Percentiles rank a stretch among this genome's conserved stretches.
Evolutionary conservation across 768 basidiomycete genomes (phyloP).

Genomic region (Auricularia sp.): DNA sequence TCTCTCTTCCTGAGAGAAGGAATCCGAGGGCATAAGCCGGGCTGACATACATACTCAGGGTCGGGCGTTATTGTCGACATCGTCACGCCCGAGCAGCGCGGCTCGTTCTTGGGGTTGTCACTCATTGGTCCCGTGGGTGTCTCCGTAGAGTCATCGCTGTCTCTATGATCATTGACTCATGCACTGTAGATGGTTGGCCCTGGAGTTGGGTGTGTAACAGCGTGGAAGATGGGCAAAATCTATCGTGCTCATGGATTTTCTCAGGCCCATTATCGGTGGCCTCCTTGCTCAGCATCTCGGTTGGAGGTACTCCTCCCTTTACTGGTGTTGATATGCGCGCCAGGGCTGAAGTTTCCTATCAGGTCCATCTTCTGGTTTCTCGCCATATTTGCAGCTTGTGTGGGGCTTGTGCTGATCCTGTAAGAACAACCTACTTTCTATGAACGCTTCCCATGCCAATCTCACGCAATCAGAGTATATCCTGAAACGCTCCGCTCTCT

Average conservation of each 20-base stretch:
- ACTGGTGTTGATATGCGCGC: background rate
- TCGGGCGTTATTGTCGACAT: conserved; percentile 77
- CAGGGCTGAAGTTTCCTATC: conserved; percentile 1
- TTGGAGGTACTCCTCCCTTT: conserved; percentile 40
- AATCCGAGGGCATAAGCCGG: background rate
- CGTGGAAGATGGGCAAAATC: background rate
- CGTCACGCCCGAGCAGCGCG: conserved; percentile 59
- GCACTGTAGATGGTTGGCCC: background rate
- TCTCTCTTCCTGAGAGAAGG: background rate
- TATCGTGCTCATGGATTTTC: conserved; percentile 15
- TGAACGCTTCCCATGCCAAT: background rate
- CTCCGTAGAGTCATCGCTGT: background rate
- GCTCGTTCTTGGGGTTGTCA: conserved; percentile 65
- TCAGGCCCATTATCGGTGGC: conserved; percentile 45
- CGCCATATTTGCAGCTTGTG: conserved; percentile 36
- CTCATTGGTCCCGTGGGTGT: conserved; percentile 42
- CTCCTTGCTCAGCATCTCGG: conserved; percentile 47
- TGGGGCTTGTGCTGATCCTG: conserved; percentile 41
- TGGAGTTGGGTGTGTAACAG: background rate
- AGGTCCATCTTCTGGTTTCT: conserved; percentile 60
- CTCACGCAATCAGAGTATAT: conserved; percentile 21
- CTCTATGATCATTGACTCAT: background rate
- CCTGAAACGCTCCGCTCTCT: conserved; percentile 34
- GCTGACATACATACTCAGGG: conserved; percentile 25
- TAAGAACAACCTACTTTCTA: conserved; percentile 18